Evolutionary conservation across 352 stramenopile genomes (phyloP), one percentile per base, ranked within the genome.

Genomic region (Globisporangium ultimum): DNA sequence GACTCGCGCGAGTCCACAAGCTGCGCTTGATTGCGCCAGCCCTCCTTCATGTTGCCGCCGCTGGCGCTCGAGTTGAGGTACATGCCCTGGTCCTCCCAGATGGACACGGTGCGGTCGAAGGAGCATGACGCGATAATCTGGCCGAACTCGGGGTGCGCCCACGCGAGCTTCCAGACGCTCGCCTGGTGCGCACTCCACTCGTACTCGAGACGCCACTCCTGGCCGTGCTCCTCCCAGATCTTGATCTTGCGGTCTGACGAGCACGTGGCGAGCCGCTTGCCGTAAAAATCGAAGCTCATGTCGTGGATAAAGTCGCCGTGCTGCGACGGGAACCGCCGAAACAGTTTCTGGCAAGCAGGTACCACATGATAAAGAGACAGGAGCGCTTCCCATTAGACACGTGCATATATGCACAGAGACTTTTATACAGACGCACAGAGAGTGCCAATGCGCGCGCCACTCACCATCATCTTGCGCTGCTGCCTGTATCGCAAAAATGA

Each of bases 131-230:
- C 96, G 46, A 99, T 58, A 61, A 98, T 89, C 78, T 98, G 89
- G 50, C 96, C 95, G 72, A 98, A 99, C 76, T 98, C 93, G 0
- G 96, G 94, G 67, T 99, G 93, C 0, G 89, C 92, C 95, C 95
- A 99, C 50, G 81, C 87, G 47, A 99, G 71, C 64, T 96, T 96
- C 76, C 87, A 97, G 9, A 99, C 93, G 24, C 89, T 89, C 11
- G 89, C 93, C 64, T 96, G 85, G 53, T 95, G 84, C 47, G 84
- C 84, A 56, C 86, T 95, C 88, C 86, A 92, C 78, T 98, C 93
- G 61, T 91, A 84, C 64, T 90, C 72, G 36, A 93, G 80, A 22
- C 80, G 71, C 89, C 90, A 97, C 46, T 96, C 93, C 50, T 85
- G 69, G 20, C 71, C 80, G 58, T 87, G 57, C 62, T 93, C 80